These are phyloP conservation scores for Eucommia ulmoides DNA, from an alignment of 257 asterid genomes.

Conservation along the genomic window DNA sequence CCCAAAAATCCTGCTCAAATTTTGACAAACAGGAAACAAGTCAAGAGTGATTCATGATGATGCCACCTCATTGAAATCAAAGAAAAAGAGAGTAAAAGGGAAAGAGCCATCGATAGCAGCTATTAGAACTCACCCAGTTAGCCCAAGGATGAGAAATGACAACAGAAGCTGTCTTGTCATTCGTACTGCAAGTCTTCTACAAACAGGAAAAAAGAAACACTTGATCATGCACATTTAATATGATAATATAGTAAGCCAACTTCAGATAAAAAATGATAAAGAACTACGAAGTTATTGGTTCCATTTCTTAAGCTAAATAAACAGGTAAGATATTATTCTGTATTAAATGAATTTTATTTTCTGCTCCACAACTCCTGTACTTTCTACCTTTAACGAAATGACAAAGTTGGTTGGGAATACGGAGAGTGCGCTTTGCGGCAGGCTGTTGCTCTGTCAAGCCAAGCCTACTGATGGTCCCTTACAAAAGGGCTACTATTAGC, in stretches of 20 bases:
- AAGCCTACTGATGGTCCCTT: too few species aligned
- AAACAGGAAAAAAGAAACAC: slow-evolving; percentile 8
- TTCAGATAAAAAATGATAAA: slow-evolving; percentile 4
- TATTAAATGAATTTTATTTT: too few species aligned
- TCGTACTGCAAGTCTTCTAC: slow-evolving; percentile 71
- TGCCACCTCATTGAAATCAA: too few species aligned
- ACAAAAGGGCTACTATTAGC: too few species aligned
- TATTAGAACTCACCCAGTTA: slow-evolving; percentile 66
- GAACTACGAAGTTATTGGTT: background rate
- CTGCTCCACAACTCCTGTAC: too few species aligned
- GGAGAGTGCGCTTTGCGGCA: too few species aligned
- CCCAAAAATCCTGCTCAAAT: slow-evolving; percentile 62
- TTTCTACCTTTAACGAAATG: too few species aligned
- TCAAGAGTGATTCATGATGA: too few species aligned
- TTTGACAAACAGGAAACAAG: slow-evolving; percentile 9
- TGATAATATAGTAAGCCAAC: slow-evolving; percentile 1
- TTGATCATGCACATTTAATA: background rate
- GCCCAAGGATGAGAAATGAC: slow-evolving; percentile 88
- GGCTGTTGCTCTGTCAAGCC: too few species aligned
- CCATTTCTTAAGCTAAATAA: background rate
- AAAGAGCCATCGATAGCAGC: too few species aligned
- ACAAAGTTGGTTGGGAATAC: too few species aligned
- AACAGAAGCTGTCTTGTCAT: slow-evolving; percentile 42
- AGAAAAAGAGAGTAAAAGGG: background rate
- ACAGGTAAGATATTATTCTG: too few species aligned